These are phyloP conservation scores for Pythium brassicae DNA, from an alignment of 352 stramenopile genomes.

Conservation along the genomic window DNA sequence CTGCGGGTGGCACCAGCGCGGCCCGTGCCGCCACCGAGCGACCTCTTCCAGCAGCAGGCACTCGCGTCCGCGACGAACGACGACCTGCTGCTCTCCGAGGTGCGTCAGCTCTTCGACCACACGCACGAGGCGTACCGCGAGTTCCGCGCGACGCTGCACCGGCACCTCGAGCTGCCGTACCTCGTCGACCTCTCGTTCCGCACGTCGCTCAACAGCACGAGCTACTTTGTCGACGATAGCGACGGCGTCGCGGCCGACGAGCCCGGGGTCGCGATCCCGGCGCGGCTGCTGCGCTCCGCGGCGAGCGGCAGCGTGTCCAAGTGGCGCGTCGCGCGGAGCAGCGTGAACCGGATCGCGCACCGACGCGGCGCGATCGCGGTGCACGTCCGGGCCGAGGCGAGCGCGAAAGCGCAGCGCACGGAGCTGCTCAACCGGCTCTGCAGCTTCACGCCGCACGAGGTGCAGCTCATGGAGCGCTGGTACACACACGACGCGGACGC, in stretches of 20 bases:
- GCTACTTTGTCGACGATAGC: slow-evolving; percentile 50
- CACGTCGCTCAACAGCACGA: slow-evolving; percentile 57
- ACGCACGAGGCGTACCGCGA: slow-evolving; percentile 57
- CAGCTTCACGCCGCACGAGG: slow-evolving; percentile 41
- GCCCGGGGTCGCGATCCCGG: slow-evolving; percentile 38
- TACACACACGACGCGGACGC: slow-evolving; percentile 43
- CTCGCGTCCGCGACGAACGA: slow-evolving; percentile 43
- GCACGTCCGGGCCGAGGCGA: slow-evolving; percentile 33
- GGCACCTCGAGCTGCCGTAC: slow-evolving; percentile 55
- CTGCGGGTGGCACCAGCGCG: slow-evolving; percentile 42
- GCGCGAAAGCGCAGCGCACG: slow-evolving; percentile 28
- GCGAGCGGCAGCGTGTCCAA: slow-evolving; percentile 24
- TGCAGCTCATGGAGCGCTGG: slow-evolving; percentile 66
- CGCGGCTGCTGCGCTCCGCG: slow-evolving; percentile 15
- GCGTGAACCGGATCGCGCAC: slow-evolving; percentile 28
- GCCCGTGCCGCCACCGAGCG: slow-evolving; percentile 41
- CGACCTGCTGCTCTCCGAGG: slow-evolving; percentile 53
- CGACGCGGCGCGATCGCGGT: slow-evolving; percentile 46
- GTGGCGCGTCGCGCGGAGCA: slow-evolving; percentile 40
- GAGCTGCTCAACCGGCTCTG: slow-evolving; percentile 44
- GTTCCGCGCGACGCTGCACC: slow-evolving; percentile 52
- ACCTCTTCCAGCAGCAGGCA: slow-evolving; percentile 63
- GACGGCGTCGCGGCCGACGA: slow-evolving; percentile 23
- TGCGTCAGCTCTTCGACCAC: slow-evolving; percentile 59
- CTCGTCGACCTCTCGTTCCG: slow-evolving; percentile 67